These are phyloP conservation scores for Flaveria ramosissima DNA, from an alignment of 129 eudicot genomes.

Conservation along the genomic window DNA sequence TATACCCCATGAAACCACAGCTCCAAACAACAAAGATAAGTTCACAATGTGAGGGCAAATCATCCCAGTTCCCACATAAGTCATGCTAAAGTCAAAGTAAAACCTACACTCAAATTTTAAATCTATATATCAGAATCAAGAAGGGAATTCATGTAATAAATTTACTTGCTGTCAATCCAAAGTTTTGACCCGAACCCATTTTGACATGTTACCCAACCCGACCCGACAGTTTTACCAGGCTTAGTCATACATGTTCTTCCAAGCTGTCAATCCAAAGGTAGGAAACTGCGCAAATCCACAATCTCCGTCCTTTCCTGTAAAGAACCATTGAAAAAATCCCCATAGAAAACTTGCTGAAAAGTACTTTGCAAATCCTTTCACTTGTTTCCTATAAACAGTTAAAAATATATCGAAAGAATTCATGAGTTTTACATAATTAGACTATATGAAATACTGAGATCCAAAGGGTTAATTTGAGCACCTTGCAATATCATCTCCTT, in stretches of 20 bases:
- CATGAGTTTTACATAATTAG: background rate
- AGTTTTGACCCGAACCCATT: too few relatives aligned
- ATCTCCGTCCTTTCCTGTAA: slow-evolving; percentile 55
- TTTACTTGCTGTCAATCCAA: background rate
- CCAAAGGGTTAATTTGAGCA: slow-evolving; percentile 34
- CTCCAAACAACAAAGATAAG: slow-evolving; percentile 56
- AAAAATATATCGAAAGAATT: background rate
- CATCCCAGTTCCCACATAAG: slow-evolving; percentile 73
- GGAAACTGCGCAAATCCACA: slow-evolving; percentile 70
- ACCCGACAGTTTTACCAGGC: background rate
- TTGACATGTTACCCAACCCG: too few relatives aligned
- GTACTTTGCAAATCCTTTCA: slow-evolving; percentile 60
- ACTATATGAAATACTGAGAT: background rate
- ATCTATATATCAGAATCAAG: background rate
- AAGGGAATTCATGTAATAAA: background rate
- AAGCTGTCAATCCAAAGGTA: slow-evolving; percentile 60
- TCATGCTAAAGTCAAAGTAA: slow-evolving; percentile 62
- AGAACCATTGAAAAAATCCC: slow-evolving; percentile 96
- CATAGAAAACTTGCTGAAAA: slow-evolving; percentile 73
- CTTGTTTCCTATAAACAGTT: slow-evolving; percentile 71
- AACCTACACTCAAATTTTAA: slow-evolving; percentile 34
- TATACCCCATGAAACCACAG: slow-evolving; percentile 66
- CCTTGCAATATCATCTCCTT: slow-evolving; percentile 70
- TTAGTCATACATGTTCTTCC: slow-evolving; percentile 47
- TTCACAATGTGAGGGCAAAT: slow-evolving; percentile 64